A percentile compares a stretch with the other conserved stretches of the same genome.
phyloP scores from a whole-genome alignment of 352 stramenopile genomes.

The Globisporangium ultimum region DNA sequence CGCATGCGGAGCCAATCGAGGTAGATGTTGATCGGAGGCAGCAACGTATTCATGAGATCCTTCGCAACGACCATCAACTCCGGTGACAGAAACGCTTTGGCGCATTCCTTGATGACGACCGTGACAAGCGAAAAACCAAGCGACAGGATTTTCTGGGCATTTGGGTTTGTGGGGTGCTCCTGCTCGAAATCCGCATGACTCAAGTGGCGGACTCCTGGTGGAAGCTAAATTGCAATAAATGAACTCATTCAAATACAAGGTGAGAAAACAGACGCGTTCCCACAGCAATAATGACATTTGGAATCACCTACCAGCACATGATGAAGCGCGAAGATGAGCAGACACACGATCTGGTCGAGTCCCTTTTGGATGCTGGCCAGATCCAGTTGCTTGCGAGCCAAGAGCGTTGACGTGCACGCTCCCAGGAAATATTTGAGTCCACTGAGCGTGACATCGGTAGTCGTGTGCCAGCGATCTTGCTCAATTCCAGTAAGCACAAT shows the following conservation, averaged over 20 bases:
- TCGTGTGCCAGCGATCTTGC: slow-evolving; percentile 1
- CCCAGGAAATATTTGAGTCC: slow-evolving; percentile 8
- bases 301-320: slow-evolving; percentile 18
- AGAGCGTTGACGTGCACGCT: slow-evolving; percentile 4
- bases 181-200: slow-evolving; percentile 7
- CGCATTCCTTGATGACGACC: slow-evolving; percentile 15
- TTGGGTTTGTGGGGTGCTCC: neutral
- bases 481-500: neutral
- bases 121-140: slow-evolving; percentile 11
- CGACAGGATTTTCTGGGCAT: neutral
- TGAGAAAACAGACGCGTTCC: too few species aligned
- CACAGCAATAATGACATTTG: neutral
- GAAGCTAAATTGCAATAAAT: neutral
- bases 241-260: neutral
- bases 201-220: neutral
- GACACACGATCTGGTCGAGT: slow-evolving; percentile 24
- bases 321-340: slow-evolving; percentile 33
- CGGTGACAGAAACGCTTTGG: slow-evolving; percentile 4
- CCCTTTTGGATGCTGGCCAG: slow-evolving; percentile 1
- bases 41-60: slow-evolving; percentile 29
- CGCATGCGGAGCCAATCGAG: slow-evolving; percentile 42
- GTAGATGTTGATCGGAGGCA: slow-evolving; percentile 35
- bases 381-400: slow-evolving; percentile 4
- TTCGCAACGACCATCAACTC: slow-evolving; percentile 9
- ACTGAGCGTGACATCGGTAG: neutral